Base-by-base conservation (phyloP, 495 filamentous ascomycete genomes). In the Parathielavia hyrcaniae region DNA sequence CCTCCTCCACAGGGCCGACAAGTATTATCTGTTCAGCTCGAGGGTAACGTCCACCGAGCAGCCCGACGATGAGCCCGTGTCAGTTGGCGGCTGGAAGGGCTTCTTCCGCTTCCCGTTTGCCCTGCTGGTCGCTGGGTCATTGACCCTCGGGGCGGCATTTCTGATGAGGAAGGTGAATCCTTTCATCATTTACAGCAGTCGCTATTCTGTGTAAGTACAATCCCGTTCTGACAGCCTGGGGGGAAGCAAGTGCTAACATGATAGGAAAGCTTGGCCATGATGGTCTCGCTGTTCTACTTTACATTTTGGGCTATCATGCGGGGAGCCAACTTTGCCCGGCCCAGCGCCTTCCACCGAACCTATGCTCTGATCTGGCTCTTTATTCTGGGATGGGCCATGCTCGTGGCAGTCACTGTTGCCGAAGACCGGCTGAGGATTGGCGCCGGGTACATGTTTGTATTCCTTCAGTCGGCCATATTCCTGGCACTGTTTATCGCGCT, bases 291-390 rank as follows among this genome's bases (percentile, higher is more conserved):
- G 16, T 97, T 89, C 79, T 80, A 91, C 62, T 83, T 85, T 60
- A 60, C 86, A 23, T 85, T 87, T 23, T 98, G 92, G 92, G 84
- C 90, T 50, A 78, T 96, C 52, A 86, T 91, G 62, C 81, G 86
- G 9, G 86, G 89, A 5, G 87, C 89, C 14, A 88, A 93, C 68
- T 86, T 83, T 60, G 81, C 86, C 7, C 80, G 91, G n/a, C 91
- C 92, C 12, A 90, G 87, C 5, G 93, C 92, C 4, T 81, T 98
- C 20, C 87, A 91, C 51, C 78, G 92, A 32, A 79, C 84, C 17
- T 96, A 95, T 71, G 81, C 83, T 41, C 79, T 87, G 36, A 80
- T 93, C 20, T 96, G 93, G 90, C 77, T 93, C 59, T 96, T 89
- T 67, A 61, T 83, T 26, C 67, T 89, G 10, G 78, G 82, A 32